These are phyloP conservation scores for Lasiodiplodia citricola DNA, from an alignment of 2,329 filamentous ascomycete species.

Conservation along the genomic window DNA sequence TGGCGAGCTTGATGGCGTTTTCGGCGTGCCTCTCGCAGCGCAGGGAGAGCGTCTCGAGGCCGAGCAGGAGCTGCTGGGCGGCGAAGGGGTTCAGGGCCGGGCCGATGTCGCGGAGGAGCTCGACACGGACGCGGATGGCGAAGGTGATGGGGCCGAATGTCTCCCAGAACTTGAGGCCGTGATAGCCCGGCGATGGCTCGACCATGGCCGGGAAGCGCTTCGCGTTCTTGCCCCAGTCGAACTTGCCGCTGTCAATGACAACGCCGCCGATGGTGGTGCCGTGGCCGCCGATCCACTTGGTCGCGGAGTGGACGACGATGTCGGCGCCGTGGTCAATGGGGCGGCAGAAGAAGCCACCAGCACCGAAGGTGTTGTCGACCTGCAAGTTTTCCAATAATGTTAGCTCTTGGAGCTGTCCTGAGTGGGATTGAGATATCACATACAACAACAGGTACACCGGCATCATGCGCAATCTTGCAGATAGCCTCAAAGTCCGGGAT, in stretches of 20 bases:
- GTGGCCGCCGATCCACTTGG: conserved; percentile 97
- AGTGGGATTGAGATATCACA: conserved; percentile 28
- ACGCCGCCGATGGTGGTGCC: conserved; percentile 90
- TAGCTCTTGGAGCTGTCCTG: not conserved
- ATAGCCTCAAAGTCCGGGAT: conserved; percentile 90
- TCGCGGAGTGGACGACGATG: conserved; percentile 92
- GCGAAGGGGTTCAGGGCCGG: conserved; percentile 85
- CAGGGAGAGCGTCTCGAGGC: conserved; percentile 87
- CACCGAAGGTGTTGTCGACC: conserved; percentile 95
- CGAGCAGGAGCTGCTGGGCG: conserved; percentile 88
- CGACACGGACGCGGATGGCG: conserved; percentile 83
- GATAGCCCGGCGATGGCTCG: conserved; percentile 86
- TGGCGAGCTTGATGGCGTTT: conserved; percentile 80
- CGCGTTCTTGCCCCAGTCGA: conserved; percentile 87
- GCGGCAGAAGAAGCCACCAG: conserved; percentile 84
- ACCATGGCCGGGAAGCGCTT: conserved; percentile 91
- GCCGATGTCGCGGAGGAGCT: conserved; percentile 87
- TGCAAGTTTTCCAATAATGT: conserved; percentile 38
- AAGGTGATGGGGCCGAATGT: conserved; percentile 85
- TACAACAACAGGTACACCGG: conserved; percentile 62
- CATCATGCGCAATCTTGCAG: conserved; percentile 75
- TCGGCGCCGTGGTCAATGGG: conserved; percentile 92
- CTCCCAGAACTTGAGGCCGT: conserved; percentile 93
- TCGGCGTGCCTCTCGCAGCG: conserved; percentile 84
- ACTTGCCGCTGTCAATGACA: conserved; percentile 86